These are phyloP conservation scores for Kandelia obovata DNA, from an alignment of 345 rosid genomes.

Conservation along the genomic window DNA sequence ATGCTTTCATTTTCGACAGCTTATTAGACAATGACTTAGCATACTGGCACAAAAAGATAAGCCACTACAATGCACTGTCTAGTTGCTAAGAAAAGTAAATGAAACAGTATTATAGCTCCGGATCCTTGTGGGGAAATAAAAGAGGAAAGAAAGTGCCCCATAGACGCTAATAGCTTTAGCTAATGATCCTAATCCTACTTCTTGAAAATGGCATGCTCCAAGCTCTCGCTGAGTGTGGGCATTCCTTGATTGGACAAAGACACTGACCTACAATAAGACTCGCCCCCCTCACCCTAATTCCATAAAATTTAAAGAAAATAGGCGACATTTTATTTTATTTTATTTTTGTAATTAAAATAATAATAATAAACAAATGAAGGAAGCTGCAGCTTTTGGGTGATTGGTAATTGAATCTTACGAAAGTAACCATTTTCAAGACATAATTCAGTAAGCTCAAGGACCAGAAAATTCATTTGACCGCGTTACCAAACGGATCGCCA, in stretches of 20 bases:
- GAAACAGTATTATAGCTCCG: neutral
- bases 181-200: too few relatives aligned
- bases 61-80: neutral
- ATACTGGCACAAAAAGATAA: neutral
- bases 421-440: constrained; percentile 9
- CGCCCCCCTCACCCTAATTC: too few relatives aligned
- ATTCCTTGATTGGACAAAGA: too few relatives aligned
- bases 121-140: neutral
- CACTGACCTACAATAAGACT: too few relatives aligned
- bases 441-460: constrained; percentile 1
- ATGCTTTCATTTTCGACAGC: too few relatives aligned
- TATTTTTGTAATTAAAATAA: too few relatives aligned
- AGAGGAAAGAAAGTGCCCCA: neutral
- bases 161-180: too few relatives aligned
- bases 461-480: neutral
- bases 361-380: neutral
- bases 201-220: too few relatives aligned
- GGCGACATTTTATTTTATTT: neutral
- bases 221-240: too few relatives aligned
- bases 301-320: neutral
- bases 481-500: constrained; percentile 25
- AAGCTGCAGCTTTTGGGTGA: neutral
- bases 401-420: neutral
- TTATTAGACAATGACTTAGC: too few relatives aligned
- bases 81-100: neutral